Base-by-base conservation (phyloP, 306 rosid species). In the Benincasa hispida region DNA sequence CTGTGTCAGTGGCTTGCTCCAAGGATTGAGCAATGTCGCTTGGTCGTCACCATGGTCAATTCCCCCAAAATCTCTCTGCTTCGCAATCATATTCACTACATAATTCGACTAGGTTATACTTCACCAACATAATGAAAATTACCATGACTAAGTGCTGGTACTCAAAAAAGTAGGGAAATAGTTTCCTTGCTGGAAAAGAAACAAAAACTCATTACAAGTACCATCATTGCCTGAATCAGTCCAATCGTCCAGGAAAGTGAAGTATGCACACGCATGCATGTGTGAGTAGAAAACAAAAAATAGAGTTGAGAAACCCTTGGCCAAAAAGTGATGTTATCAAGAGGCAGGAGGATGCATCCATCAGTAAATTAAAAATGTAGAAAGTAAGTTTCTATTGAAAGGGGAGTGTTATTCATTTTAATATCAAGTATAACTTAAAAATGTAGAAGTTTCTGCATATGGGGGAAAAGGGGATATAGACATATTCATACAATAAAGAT, bases 21-120 rank as follows among this genome's bases (percentile, higher is more conserved):
- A 91, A 57, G 96, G 86, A 80, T 92, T 88, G 59, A 92, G 78
- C 86, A 95, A 80, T 78, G 90, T 82, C 51, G 98, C 99, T 77
- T 90, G 98, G 86, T 92, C 97, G n/a, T 95, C 96, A 78, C 99
- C 96, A 73, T 76, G 87, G 57, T 90, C 98, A 76, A 79, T 79
- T 78, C 98, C 97, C 75, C 97, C 99, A 81, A 95, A 95, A 80
- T 95, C 93, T 80, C 89, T 95, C 79, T 86, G 89, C 85, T 85
- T 95, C 77, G 93, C 93, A 69, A 84, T 51, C 84, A 82, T 77
- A 82, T 84, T 85, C 76, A 94, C 99, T 94, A 87, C 87, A 83
- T 59, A 65, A 67, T 72, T 21, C 75, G 78, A 59, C 63, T 55
- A 58, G 54, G 75, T 81, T 74, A 72, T 76, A 63, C 53, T 78